Conservation (phyloP, 139 green algal genomes). For the Coccomyxa sp. region DNA sequence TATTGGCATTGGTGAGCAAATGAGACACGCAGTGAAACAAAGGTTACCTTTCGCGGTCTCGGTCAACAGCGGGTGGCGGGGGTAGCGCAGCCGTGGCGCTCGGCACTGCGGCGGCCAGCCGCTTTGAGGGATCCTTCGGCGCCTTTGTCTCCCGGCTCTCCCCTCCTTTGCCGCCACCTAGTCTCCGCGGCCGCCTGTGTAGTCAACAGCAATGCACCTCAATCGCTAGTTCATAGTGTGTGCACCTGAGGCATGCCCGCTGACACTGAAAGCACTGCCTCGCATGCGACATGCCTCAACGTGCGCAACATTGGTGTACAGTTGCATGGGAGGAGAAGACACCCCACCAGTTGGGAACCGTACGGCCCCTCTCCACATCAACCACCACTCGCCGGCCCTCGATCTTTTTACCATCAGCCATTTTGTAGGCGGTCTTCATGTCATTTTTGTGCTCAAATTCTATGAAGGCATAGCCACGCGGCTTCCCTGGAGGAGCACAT, state of each 20-base stretch:
- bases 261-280: neutral
- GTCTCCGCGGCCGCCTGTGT: slow-evolving; percentile 57
- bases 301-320: neutral
- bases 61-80: neutral
- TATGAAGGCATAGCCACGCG: slow-evolving; percentile 83
- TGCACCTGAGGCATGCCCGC: neutral
- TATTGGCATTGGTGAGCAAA: neutral
- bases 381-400: slow-evolving; percentile 73
- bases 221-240: neutral
- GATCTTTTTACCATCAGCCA: slow-evolving; percentile 71
- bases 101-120: neutral
- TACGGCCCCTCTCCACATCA: slow-evolving; percentile 84
- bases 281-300: neutral
- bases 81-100: neutral
- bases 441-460: slow-evolving; percentile 89
- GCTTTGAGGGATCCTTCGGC: slow-evolving; percentile 36
- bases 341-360: slow-evolving; percentile 79
- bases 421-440: slow-evolving; percentile 93
- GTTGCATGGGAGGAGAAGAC: neutral
- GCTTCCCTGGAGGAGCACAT: slow-evolving; percentile 54
- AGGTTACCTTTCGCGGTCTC: neutral
- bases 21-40: neutral
- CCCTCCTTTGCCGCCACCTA: slow-evolving; percentile 77
- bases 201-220: neutral
- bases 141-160: slow-evolving; percentile 56